Evolutionary conservation across 345 rosid species (phyloP).

Genomic region (Adansonia digitata): DNA sequence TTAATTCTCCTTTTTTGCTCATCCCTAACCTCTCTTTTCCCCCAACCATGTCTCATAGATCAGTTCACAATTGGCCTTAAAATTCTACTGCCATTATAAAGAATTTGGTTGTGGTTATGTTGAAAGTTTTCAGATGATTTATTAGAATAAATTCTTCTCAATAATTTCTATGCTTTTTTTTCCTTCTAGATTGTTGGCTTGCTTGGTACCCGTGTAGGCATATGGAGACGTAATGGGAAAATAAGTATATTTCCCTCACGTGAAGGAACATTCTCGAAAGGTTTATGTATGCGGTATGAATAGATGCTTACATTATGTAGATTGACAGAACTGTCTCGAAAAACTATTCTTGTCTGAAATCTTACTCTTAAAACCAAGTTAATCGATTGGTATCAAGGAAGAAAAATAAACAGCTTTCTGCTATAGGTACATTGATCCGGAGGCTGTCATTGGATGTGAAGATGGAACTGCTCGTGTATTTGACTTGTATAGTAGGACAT

Average conservation of each 20-base stretch:
- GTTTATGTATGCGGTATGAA: slow-evolving; percentile 80
- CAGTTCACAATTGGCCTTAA: not conserved
- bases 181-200: slow-evolving; percentile 74
- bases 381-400: not conserved
- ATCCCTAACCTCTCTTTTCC: not conserved
- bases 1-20: not conserved
- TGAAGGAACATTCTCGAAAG: slow-evolving; percentile 64
- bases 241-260: slow-evolving; percentile 70
- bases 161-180: not conserved
- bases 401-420: not conserved
- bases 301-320: not conserved
- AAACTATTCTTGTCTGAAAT: not conserved
- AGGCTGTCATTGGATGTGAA: slow-evolving; percentile 90
- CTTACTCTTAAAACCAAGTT: not conserved
- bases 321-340: not conserved
- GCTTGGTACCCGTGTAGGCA: slow-evolving; percentile 66
- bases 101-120: not conserved
- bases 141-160: not conserved
- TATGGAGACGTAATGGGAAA: slow-evolving; percentile 81
- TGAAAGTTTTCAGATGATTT: not conserved
- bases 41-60: not conserved
- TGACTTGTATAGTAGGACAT: slow-evolving; percentile 86
- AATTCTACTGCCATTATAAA: slow-evolving; percentile 2
- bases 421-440: slow-evolving; percentile 78
- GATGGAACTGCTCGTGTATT: slow-evolving; percentile 85